Percentiles rank a stretch among this genome's conserved stretches.
phyloP scores from a whole-genome alignment of 441 rosid species.

The Euphorbia corollata region DNA sequence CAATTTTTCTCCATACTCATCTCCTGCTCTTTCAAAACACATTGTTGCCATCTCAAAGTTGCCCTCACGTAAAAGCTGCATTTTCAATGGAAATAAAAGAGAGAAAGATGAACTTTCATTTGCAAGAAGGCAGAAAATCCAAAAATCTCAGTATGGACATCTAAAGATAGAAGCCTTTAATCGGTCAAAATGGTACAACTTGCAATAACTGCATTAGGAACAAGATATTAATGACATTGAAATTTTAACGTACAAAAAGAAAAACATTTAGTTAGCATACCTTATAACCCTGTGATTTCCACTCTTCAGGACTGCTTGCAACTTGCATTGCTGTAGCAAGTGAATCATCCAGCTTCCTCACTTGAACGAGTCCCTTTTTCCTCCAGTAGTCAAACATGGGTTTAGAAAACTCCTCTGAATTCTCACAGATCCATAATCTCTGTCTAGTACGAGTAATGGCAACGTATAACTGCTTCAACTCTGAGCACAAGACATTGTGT shows the following conservation, averaged over 20 bases:
- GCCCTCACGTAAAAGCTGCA: slow-evolving; percentile 38
- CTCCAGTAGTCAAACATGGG: slow-evolving; percentile 49
- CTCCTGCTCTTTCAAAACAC: slow-evolving; percentile 48
- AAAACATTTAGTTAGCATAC: slow-evolving; percentile 19
- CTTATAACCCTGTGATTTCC: slow-evolving; percentile 45
- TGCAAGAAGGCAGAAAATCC: no score
- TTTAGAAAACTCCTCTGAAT: slow-evolving; percentile 22
- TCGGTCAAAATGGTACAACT: background rate
- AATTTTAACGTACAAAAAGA: no score
- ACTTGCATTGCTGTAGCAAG: slow-evolving; percentile 43
- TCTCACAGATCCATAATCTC: slow-evolving; percentile 26
- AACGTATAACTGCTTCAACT: slow-evolving; percentile 53
- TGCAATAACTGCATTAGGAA: background rate
- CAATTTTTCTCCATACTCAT: slow-evolving; percentile 31
- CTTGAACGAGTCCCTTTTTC: slow-evolving; percentile 33
- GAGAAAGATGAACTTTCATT: background rate
- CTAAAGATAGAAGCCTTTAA: background rate
- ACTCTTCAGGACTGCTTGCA: slow-evolving; percentile 43
- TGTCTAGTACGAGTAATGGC: slow-evolving; percentile 52
- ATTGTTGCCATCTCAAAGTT: slow-evolving; percentile 45
- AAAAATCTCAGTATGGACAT: no score
- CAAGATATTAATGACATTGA: background rate
- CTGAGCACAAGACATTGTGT: slow-evolving; percentile 44
- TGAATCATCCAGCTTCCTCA: slow-evolving; percentile 30
- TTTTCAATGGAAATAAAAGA: background rate